A percentile compares a stretch with the other conserved stretches of the same genome.
Conservation (phyloP, 305 asterid species). For the Rubia tinctorum region DNA sequence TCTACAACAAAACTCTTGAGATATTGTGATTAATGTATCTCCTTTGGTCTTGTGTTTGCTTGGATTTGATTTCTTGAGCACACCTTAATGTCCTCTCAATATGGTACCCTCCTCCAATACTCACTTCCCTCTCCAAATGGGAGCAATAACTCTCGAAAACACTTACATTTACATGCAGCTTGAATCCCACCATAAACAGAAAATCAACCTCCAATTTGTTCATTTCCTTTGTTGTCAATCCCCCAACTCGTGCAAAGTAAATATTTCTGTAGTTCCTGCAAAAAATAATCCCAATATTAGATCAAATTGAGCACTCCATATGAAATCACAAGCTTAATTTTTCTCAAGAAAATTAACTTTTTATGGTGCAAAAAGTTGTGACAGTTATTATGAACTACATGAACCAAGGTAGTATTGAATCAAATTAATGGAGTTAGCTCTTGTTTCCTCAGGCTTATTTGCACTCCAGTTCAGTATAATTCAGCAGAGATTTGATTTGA, state of each 20-base stretch:
- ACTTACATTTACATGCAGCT: constrained; percentile 84
- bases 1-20: constrained; percentile 50
- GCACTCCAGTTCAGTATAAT: too few relatives aligned
- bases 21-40: constrained; percentile 33
- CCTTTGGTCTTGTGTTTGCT: constrained; percentile 39
- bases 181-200: constrained; percentile 77
- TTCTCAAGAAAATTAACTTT: too few relatives aligned
- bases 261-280: constrained; percentile 88
- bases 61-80: constrained; percentile 80
- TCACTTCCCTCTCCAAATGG: constrained; percentile 93
- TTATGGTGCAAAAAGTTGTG: too few relatives aligned
- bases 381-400: too few relatives aligned
- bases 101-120: constrained; percentile 91
- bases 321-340: too few relatives aligned
- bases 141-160: constrained; percentile 87
- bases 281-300: background rate
- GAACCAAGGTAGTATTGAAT: too few relatives aligned
- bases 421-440: too few relatives aligned
- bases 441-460: too few relatives aligned
- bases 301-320: too few relatives aligned
- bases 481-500: too few relatives aligned
- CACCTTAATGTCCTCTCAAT: constrained; percentile 83
- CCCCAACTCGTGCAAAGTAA: constrained; percentile 90
- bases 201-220: constrained; percentile 72
- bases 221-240: constrained; percentile 57